Evolutionary conservation across 768 basidiomycete genomes (phyloP), one percentile per base, ranked within the genome.

Genomic region (Boletus sp.): DNA sequence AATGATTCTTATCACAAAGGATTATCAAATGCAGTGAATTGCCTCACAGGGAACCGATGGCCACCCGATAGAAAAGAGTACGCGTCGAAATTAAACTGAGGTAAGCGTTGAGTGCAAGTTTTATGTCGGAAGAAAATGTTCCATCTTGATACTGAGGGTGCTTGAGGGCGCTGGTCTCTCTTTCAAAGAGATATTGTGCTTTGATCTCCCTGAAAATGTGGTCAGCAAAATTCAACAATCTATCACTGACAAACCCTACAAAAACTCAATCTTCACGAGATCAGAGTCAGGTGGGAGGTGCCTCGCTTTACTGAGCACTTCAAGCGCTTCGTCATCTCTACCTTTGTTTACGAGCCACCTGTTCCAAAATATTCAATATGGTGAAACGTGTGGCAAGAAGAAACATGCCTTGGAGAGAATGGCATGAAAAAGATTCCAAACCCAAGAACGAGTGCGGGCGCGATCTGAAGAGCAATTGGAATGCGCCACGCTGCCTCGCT

Each of bases 271-370:
- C 54, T 86, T 85, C 15, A 92, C 84, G 17, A 89, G 71, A 32
- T 89, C 85, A 9, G 78, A 73, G 55, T 89, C 80, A 11, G 78
- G 74, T 1, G 85, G 76, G 24, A 83, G 73, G 9, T 75, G 64
- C 40, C 89, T 83, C 15, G 86, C 82, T 18, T 70, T 71, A 63
- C 86, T 86, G 17, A 92, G 76, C 12, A 87, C 86, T 6, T 67
- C 62, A 8, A 90, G 75, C 3, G 86, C 86, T 70, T 92, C 89
- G 7, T 90, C 87, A 58, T 92, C 84, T 33, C 89, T 80, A 41
- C 87, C 87, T 67, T 85, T 76, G 64, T 89, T 87, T 51, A 92
- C 81, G n/a, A 92, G 78, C 87, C 87, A 89, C 62, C 86, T 84
- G 46, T 3, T 47, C 9, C 20, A 48, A 47, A 28, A 30, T 10